Conservation (phyloP, 352 stramenopile species). For the Blastocystis sp. region DNA sequence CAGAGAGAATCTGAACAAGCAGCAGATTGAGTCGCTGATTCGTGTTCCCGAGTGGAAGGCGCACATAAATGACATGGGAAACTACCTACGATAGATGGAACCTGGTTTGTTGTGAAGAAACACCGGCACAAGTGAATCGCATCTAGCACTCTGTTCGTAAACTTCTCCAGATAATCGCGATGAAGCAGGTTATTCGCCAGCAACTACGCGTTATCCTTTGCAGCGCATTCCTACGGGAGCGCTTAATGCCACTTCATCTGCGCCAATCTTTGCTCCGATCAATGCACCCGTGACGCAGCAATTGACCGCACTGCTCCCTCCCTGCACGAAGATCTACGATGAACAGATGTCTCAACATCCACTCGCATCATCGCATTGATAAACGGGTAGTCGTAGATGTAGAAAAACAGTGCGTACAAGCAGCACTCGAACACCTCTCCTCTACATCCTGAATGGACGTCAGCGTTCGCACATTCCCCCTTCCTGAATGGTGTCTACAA, state of each 20-base stretch:
- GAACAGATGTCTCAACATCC: background rate
- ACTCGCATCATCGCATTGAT: slow-evolving; percentile 63
- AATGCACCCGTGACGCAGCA: slow-evolving; percentile 35
- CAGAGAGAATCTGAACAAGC: slow-evolving; percentile 51
- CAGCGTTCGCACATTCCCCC: background rate
- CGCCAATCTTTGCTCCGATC: slow-evolving; percentile 45
- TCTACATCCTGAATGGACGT: background rate
- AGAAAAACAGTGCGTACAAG: slow-evolving; percentile 57
- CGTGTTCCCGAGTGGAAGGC: slow-evolving; percentile 32
- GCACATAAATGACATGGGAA: background rate
- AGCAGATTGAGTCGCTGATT: slow-evolving; percentile 56
- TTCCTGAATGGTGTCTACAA: slow-evolving; percentile 31
- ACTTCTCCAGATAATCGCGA: slow-evolving; percentile 48
- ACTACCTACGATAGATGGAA: background rate
- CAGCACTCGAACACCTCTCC: slow-evolving; percentile 55
- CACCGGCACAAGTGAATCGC: slow-evolving; percentile 23
- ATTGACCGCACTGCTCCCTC: slow-evolving; percentile 38
- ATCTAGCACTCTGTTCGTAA: slow-evolving; percentile 49
- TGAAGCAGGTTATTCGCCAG: slow-evolving; percentile 47
- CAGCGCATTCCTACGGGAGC: slow-evolving; percentile 10
- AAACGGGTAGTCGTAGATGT: slow-evolving; percentile 54
- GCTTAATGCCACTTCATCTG: slow-evolving; percentile 49
- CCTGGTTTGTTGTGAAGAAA: background rate
- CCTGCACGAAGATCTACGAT: slow-evolving; percentile 52
- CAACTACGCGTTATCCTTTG: background rate